Evolutionary conservation across 768 basidiomycete genomes (phyloP).

Genomic region (Stropharia rugosoannulata): DNA sequence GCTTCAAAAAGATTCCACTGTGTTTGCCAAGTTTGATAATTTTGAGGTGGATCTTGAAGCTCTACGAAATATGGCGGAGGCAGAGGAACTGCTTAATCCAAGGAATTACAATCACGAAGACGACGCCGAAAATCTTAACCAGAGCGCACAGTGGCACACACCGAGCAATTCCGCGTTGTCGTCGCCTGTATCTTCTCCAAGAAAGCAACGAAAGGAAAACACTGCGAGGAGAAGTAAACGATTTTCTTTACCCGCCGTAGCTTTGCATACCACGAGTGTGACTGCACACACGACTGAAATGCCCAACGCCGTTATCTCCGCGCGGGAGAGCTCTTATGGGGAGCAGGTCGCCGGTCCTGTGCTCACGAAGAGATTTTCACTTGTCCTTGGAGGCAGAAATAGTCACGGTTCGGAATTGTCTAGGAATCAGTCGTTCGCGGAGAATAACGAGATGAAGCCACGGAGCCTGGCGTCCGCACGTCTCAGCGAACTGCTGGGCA

Average conservation of each 20-base stretch:
- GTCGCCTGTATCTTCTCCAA: slow-evolving; percentile 25
- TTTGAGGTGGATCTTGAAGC: no score
- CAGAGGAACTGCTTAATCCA: not conserved
- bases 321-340: slow-evolving; percentile 11
- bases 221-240: slow-evolving; percentile 64
- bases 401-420: slow-evolving; percentile 17
- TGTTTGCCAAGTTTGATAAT: slow-evolving; percentile 1
- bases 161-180: slow-evolving; percentile 17
- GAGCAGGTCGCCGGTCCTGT: slow-evolving; percentile 9
- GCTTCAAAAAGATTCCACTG: slow-evolving; percentile 22
- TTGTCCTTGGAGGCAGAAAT: slow-evolving; percentile 46
- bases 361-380: slow-evolving; percentile 53
- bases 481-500: slow-evolving; percentile 53
- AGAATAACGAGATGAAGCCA: slow-evolving; percentile 20
- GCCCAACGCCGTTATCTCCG: slow-evolving; percentile 15
- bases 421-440: not conserved
- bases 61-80: not conserved
- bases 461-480: slow-evolving; percentile 52
- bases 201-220: slow-evolving; percentile 45
- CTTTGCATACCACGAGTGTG: slow-evolving; percentile 70
- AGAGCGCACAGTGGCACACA: slow-evolving; percentile 13
- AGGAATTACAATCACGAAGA: slow-evolving; percentile 11
- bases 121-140: slow-evolving; percentile 15
- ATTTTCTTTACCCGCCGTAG: slow-evolving; percentile 78
- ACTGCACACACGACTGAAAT: slow-evolving; percentile 49